Conservation (phyloP, 1,139 yeast species). For the Saccharomyces hybrid region DNA sequence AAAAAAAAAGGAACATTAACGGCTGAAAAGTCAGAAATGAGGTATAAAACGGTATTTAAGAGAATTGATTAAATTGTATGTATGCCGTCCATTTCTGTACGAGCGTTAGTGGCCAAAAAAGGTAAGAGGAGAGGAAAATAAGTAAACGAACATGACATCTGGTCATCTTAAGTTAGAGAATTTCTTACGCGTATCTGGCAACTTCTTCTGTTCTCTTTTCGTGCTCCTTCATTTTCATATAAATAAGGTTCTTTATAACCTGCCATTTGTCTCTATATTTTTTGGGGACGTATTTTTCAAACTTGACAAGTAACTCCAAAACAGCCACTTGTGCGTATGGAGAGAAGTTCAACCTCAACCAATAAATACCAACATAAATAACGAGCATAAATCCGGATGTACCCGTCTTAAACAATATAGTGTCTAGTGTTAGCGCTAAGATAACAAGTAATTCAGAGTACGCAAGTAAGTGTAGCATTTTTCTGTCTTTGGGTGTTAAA, state of each 20-base stretch:
- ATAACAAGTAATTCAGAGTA: slow-evolving; percentile 53
- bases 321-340: slow-evolving; percentile 33
- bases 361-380: slow-evolving; percentile 50
- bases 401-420: slow-evolving; percentile 52
- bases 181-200: background rate
- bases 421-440: slow-evolving; percentile 47
- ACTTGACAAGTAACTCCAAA: slow-evolving; percentile 21
- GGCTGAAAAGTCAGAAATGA: background rate
- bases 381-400: slow-evolving; percentile 61
- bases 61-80: background rate
- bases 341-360: slow-evolving; percentile 51
- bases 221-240: slow-evolving; percentile 19
- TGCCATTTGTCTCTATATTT: slow-evolving; percentile 30
- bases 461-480: slow-evolving; percentile 45
- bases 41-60: background rate
- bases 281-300: slow-evolving; percentile 31
- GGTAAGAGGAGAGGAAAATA: background rate
- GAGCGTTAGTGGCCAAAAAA: background rate
- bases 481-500: slow-evolving; percentile 23
- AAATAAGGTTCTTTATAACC: slow-evolving; percentile 27
- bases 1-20: background rate
- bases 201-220: slow-evolving; percentile 21
- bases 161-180: background rate
- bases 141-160: background rate
- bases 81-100: background rate